Evolutionary conservation across 805 yeast genomes (phyloP), one percentile per base, ranked within the genome.

Genomic region (Tetrapisispora pingtungensis): DNA sequence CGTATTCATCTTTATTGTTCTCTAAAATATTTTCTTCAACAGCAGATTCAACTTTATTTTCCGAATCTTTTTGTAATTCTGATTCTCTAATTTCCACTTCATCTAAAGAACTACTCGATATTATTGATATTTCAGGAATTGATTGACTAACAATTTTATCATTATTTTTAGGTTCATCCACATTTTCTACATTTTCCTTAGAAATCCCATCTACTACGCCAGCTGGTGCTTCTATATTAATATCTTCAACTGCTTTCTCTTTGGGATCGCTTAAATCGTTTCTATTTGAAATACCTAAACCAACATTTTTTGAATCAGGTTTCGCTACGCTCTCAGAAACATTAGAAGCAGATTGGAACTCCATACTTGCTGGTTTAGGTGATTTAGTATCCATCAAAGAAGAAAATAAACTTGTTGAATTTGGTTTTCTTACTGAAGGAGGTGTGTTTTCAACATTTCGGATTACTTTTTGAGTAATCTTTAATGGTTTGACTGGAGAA

Each of bases 401-500:
- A 4, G 55, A 49, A 27, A 58, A 54, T 24, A 59, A 36, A 10
- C 58, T 54, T 20, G 58, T 54, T 13, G 53, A 52, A 15, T 63
- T 58, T 3, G 58, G 59, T 41, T 58, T 56, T 45, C 64, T 52
- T 10, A 45, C 36, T 17, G 50, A 22, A 14, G 33, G 19, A 24
- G 42, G n/a, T 13, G 37, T 19, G 2, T n/a, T 42, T n/a, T 13
- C 27, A 8, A 7, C 7, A 42, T 7, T 8, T 20, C 33, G 39
- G 17, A 42, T 50, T 4, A 73, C 62, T 54, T 74, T 78, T 56
- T 77, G 80, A 0, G 84, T 73, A 66, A 82, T 80, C 61, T 77
- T 77, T 54, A 83, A 66, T 0, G 89, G 89, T 59, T 84, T 75
- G 1, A 78, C 86, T 1, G 77, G 77, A 10, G 77, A 67, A 38